Evolutionary conservation across 768 basidiomycete genomes (phyloP), one percentile per base, ranked within the genome.

Genomic region (Leccinum disarticulatum): DNA sequence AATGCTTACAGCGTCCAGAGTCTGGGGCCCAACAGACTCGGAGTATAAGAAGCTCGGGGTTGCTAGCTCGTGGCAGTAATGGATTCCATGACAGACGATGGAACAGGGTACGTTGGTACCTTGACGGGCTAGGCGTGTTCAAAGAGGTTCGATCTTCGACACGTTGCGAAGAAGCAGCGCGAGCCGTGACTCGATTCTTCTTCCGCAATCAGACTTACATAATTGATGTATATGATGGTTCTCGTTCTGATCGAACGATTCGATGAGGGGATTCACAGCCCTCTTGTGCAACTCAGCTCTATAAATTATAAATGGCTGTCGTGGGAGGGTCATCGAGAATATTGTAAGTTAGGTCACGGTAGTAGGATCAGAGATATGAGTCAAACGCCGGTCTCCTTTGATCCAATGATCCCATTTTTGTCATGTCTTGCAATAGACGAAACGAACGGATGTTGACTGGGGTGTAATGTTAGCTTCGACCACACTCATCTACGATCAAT

Each of bases 1-100:
- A 55, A 46, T 11, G 11, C 41, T 19, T 43, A 14, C 30, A 19
- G 35, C 3, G n/a, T 27, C 15, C 33, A 59, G 36, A 31, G 25
- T 36, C 27, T 22, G 27, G 28, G 38, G 7, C 19, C 8, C 31
- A 49, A 30, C 11, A 3, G 10, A 36, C 22, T 22, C 22, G 22
- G 22, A 22, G 17, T 57, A 64, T 64, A 64, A 64, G 31, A 56
- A 63, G 46, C 35, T 46, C 19, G 10, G 11, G 33, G n/a, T 22
- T 10, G 3, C 31, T 10, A 19, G n/a, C 47, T 14, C 13, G 28
- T 38, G n/a, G 41, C 15, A 47, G n/a, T 22, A 22, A 22, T 22
- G 22, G 22, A 22, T 22, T 38, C 0, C 36, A 17, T 15, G 6
- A 1, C 4, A 49, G 27, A 27, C 4, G 15, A 27, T 43, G 11